phyloP scores from a whole-genome alignment of 2,329 filamentous ascomycete genomes.

The Pseudonectria buxi region DNA sequence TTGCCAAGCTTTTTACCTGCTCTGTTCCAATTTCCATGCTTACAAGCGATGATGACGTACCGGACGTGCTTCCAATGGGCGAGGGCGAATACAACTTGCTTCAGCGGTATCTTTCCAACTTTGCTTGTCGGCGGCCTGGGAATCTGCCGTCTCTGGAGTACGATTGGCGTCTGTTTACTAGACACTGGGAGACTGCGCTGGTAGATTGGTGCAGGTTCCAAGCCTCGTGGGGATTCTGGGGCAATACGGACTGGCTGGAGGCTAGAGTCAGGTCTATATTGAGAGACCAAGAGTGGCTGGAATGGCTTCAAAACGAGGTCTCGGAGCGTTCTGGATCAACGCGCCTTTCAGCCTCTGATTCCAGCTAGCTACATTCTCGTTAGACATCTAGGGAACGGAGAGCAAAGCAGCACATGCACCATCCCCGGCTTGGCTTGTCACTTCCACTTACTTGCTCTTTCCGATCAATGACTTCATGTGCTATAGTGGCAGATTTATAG shows the following conservation, averaged over 20 bases:
- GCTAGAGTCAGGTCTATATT: constrained; percentile 46
- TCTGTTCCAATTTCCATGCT: constrained; percentile 53
- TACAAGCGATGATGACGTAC: constrained; percentile 21
- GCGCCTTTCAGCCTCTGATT: no score
- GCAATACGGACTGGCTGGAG: constrained; percentile 52
- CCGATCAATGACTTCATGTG: no score
- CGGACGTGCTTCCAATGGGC: constrained; percentile 39
- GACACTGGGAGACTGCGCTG: constrained; percentile 60
- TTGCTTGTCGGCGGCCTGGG: constrained; percentile 22
- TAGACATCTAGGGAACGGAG: no score
- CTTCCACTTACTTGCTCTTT: no score
- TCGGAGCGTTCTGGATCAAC: background rate
- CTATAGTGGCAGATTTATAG: no score
- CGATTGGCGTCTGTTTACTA: constrained; percentile 44
- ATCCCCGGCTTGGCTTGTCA: no score
- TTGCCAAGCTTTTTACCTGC: constrained; percentile 62
- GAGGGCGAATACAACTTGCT: constrained; percentile 46
- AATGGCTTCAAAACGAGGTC: constrained; percentile 33
- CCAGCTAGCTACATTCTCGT: no score
- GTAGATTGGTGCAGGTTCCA: constrained; percentile 62
- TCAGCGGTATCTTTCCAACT: constrained; percentile 36
- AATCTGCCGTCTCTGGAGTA: constrained; percentile 30
- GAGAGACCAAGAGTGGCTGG: constrained; percentile 35
- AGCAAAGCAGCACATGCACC: no score
- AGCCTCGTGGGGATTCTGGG: constrained; percentile 56